Percentiles rank a stretch among this genome's conserved stretches.
phyloP scores from a whole-genome alignment of 495 filamentous ascomycete genomes.

The Sabuloglossum arenarium region DNA sequence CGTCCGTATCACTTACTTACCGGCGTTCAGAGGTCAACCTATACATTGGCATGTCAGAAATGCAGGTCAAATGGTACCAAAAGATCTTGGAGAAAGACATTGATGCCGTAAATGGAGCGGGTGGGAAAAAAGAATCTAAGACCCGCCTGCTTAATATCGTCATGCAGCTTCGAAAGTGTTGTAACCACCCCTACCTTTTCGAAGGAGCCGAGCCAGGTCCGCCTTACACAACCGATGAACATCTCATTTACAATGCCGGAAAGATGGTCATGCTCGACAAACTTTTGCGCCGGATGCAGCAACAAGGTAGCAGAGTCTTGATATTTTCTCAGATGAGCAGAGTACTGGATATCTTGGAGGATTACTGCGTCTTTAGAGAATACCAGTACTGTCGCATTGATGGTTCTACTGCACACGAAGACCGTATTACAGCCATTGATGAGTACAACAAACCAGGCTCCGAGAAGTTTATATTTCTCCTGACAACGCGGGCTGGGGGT shows the following conservation, averaged over 20 bases:
- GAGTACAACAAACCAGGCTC: conserved; percentile 93
- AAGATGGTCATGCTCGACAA: conserved; percentile 98
- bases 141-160: conserved; percentile 98
- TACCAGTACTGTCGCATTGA: conserved; percentile 97
- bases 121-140: conserved; percentile 94
- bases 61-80: conserved; percentile 99
- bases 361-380: conserved; percentile 89
- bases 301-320: conserved; percentile 72
- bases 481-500: conserved; percentile 93
- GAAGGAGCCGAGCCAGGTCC: conserved; percentile 95
- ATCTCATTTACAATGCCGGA: conserved; percentile 78
- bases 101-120: conserved; percentile 93
- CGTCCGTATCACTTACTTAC: not conserved
- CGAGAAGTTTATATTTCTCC: conserved; percentile 91
- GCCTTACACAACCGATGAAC: conserved; percentile 95
- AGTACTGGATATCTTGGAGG: conserved; percentile 89
- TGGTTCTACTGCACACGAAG: conserved; percentile 90
- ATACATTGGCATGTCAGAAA: conserved; percentile 96
- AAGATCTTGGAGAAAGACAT: conserved; percentile 99
- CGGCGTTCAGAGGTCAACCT: conserved; percentile 52
- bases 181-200: conserved; percentile 97
- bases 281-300: conserved; percentile 63
- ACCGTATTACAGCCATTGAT: conserved; percentile 93
- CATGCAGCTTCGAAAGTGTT: conserved; percentile 98
- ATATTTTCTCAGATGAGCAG: conserved; percentile 99